phyloP scores from a whole-genome alignment of 2,329 filamentous ascomycete species.

The Zymoseptoria tritici region DNA sequence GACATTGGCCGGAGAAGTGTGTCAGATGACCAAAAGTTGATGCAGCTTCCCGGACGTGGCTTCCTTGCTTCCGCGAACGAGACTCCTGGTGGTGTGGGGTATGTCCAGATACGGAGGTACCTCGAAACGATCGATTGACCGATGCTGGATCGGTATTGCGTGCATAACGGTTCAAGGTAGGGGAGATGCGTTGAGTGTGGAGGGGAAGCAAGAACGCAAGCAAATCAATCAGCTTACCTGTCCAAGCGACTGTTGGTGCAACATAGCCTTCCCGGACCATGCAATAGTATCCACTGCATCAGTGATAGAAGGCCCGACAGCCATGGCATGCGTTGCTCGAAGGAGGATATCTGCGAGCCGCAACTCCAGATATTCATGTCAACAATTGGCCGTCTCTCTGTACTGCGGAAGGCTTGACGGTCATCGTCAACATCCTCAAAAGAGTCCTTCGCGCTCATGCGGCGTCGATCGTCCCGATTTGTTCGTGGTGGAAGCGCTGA shows the following conservation, averaged over 20 bases:
- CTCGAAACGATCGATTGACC: background rate
- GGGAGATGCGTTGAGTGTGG: background rate
- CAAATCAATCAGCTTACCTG: constrained; percentile 60
- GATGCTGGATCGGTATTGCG: background rate
- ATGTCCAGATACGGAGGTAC: background rate
- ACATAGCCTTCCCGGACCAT: constrained; percentile 68
- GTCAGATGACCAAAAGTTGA: constrained; percentile 17
- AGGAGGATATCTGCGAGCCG: constrained; percentile 62
- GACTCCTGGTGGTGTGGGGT: background rate
- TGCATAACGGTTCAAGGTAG: background rate
- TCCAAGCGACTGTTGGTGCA: constrained; percentile 72
- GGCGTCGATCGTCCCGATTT: background rate
- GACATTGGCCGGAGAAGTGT: background rate
- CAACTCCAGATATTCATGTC: constrained; percentile 72
- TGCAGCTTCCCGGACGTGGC: constrained; percentile 14
- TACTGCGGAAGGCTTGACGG: constrained; percentile 10
- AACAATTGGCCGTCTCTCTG: constrained; percentile 51
- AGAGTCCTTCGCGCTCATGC: background rate
- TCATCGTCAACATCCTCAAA: constrained; percentile 5
- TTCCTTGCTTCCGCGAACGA: constrained; percentile 10
- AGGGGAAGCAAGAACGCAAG: constrained; percentile 1
- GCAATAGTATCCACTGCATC: constrained; percentile 64
- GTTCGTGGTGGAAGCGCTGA: constrained; percentile 57
- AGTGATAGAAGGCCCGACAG: constrained; percentile 67
- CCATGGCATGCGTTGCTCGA: constrained; percentile 85